phyloP scores from a whole-genome alignment of 176 grass and related monocot genomes.

The Urochloa ruziziensis region DNA sequence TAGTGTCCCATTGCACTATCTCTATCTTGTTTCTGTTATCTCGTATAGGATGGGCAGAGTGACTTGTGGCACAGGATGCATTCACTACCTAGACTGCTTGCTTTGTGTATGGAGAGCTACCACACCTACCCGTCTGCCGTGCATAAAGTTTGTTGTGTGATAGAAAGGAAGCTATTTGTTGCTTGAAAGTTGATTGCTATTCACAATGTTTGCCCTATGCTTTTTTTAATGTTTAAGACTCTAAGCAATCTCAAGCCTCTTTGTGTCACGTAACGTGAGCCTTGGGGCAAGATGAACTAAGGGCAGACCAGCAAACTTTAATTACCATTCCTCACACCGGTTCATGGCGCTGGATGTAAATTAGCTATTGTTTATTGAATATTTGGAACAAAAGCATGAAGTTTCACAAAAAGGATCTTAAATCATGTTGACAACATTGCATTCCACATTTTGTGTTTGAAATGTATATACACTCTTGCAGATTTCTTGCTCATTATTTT shows the following conservation, averaged over 20 bases:
- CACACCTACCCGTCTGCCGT: too few relatives aligned
- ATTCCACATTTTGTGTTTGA: not conserved
- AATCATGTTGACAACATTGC: not conserved
- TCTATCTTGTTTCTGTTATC: not conserved
- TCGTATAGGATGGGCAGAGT: not conserved
- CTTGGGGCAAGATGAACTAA: not conserved
- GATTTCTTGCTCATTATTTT: not conserved
- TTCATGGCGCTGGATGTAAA: slow-evolving; percentile 9
- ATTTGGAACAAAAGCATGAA: not conserved
- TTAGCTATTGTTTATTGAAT: not conserved
- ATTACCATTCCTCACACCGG: not conserved
- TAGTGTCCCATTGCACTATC: not conserved
- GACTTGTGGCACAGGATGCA: slow-evolving; percentile 1
- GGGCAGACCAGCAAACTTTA: not conserved
- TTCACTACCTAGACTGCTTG: too few relatives aligned
- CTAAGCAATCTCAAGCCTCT: not conserved
- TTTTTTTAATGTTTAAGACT: not conserved
- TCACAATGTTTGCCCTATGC: not conserved
- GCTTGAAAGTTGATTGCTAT: not conserved
- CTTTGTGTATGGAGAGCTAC: too few relatives aligned
- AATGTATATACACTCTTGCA: not conserved
- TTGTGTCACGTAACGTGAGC: not conserved
- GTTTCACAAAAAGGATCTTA: not conserved
- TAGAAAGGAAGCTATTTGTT: not conserved
- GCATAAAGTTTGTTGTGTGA: too few relatives aligned